Percentiles rank a stretch among this genome's conserved stretches.
These are phyloP conservation scores for Centaurea solstitialis DNA, from an alignment of 129 eudicot genomes.

Conservation along the genomic window DNA sequence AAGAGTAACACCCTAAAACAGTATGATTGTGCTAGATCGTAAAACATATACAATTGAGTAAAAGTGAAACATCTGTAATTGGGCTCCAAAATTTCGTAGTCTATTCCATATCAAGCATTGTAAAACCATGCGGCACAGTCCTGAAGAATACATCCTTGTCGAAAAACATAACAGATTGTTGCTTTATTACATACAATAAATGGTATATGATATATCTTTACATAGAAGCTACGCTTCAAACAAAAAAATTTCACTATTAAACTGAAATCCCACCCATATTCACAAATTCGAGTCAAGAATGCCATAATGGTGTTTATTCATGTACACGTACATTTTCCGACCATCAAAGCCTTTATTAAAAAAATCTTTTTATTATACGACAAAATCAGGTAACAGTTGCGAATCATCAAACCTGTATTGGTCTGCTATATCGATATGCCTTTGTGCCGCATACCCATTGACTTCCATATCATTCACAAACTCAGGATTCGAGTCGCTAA, in stretches of 20 bases:
- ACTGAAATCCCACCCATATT: slow-evolving; percentile 23
- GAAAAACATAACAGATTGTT: not conserved
- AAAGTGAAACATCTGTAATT: too few species aligned
- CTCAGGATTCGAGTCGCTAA: slow-evolving; percentile 29
- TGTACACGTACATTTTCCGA: slow-evolving; percentile 15
- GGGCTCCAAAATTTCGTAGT: too few species aligned
- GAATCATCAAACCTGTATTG: slow-evolving; percentile 59
- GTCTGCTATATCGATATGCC: slow-evolving; percentile 48
- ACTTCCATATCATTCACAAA: slow-evolving; percentile 15
- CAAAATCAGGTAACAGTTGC: slow-evolving; percentile 60
- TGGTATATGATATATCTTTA: slow-evolving; percentile 21
- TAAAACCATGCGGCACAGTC: too few species aligned
- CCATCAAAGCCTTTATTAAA: not conserved
- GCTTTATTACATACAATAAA: slow-evolving; percentile 28
- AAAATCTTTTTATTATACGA: slow-evolving; percentile 28
- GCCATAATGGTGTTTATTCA: not conserved
- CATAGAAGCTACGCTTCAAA: slow-evolving; percentile 26
- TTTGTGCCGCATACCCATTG: slow-evolving; percentile 27
- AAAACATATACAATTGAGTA: too few species aligned
- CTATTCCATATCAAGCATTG: too few species aligned
- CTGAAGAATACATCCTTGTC: not conserved
- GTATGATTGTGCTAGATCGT: too few species aligned
- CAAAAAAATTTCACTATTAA: slow-evolving; percentile 9
- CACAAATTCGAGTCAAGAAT: slow-evolving; percentile 17
- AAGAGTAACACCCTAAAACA: too few species aligned